Evolutionary conservation across 2,329 filamentous ascomycete species (phyloP), one percentile per base, ranked within the genome.

Genomic region (Sphaerulina populicola): DNA sequence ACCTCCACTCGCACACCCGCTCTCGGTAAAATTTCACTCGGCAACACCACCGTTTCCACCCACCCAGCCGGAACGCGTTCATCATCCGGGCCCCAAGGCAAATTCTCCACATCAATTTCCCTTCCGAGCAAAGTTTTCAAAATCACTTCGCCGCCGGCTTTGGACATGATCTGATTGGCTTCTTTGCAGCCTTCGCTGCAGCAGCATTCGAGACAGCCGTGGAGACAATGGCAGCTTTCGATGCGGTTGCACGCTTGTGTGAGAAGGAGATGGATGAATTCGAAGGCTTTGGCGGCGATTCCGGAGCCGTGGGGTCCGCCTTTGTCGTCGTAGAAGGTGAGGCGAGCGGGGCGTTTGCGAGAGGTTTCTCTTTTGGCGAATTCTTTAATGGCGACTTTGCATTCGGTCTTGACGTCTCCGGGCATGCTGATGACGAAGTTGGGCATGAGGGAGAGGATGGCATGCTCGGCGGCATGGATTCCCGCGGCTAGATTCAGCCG

Each of bases 271-370:
- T 95, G 88, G 15, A 95, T 76, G 63, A 94, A 94, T 62, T 97
- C 91, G 63, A 97, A 97, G 0, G 89, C 91, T 66, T 95, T 96
- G 36, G 85, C 86, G 55, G 85, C 88, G 60, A 96, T 94, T 0
- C 93, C 93, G 0, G 81, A 85, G 0, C 91, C 91, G 39, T 80
- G 79, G 0, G 85, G 78, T 0, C 91, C 91, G 6, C 93, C 93
- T 69, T 94, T 95, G 2, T 88, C 85, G 66, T 97, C 93, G 69
- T 97, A 98, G 63, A 98, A 95, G 0, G 88, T 95, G 43, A 98
- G 71, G 0, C 93, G 75, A 0, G 89, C 93, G 0, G 91, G 93
- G 3, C 93, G 77, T 70, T 95, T 95, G 29, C 90, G 78, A 27
- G 73, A 71, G 0, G 80, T 82, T 62, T 85, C 81, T 47, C 75